A percentile compares a stretch with the other conserved stretches of the same genome.
phyloP scores from a whole-genome alignment of 192 early-diverging fungal genomes.

The Helicostylum pulchrum region DNA sequence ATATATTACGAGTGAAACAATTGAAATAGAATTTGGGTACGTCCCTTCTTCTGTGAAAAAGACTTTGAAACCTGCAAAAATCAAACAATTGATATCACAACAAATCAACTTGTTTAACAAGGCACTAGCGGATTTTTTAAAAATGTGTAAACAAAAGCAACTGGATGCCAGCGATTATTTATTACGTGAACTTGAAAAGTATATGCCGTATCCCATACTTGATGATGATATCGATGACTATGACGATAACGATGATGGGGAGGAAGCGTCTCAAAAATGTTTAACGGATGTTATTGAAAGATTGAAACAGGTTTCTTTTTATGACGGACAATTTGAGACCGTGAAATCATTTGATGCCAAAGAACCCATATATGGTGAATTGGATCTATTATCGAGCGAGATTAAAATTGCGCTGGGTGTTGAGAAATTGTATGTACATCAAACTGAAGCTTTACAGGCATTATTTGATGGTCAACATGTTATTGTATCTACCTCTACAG shows the following conservation, averaged over 20 bases:
- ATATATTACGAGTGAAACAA: neutral
- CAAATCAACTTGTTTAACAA: slow-evolving; percentile 4
- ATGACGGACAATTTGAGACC: slow-evolving; percentile 37
- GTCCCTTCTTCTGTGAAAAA: neutral
- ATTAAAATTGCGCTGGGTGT: slow-evolving; percentile 31
- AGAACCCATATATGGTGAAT: slow-evolving; percentile 2
- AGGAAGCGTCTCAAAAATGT: neutral
- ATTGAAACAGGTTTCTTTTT: slow-evolving; percentile 25
- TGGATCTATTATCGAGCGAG: neutral
- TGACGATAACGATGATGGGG: neutral
- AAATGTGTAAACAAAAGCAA: neutral
- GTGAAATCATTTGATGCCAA: slow-evolving; percentile 6
- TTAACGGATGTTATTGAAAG: neutral
- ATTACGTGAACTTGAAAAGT: neutral
- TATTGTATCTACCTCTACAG: slow-evolving; percentile 69
- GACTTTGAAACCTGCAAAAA: neutral
- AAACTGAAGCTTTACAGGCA: slow-evolving; percentile 59
- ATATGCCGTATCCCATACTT: neutral
- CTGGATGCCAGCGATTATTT: neutral
- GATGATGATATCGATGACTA: no score
- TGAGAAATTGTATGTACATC: slow-evolving; percentile 64
- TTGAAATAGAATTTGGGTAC: slow-evolving; percentile 5
- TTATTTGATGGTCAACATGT: slow-evolving; percentile 49
- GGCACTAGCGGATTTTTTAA: neutral
- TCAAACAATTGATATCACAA: neutral